Evolutionary conservation across 2,329 filamentous ascomycete genomes (phyloP).

Genomic region (Penicillium occitanis): DNA sequence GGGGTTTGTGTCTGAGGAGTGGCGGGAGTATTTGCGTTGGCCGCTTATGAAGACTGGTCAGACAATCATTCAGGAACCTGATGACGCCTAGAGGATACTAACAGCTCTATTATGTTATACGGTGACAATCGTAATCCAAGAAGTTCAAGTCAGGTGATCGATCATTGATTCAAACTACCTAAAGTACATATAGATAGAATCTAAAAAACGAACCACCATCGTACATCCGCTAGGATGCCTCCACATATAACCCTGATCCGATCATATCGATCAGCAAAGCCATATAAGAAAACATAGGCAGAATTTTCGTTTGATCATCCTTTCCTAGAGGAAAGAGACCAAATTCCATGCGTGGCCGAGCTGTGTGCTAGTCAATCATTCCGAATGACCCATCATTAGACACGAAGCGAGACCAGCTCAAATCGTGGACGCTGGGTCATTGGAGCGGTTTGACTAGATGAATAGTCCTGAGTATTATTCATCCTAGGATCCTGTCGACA

Average conservation of each 20-base stretch:
- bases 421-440: constrained; percentile 14
- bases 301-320: neutral
- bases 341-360: constrained; percentile 6
- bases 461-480: neutral
- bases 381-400: neutral
- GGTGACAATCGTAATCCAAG: neutral
- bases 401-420: constrained; percentile 18
- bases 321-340: neutral
- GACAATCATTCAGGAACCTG: no score
- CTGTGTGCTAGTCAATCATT: constrained; percentile 8
- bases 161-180: constrained; percentile 4
- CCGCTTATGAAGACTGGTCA: neutral
- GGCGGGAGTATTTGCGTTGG: neutral
- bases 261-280: neutral
- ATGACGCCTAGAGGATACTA: neutral
- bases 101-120: neutral
- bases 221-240: constrained; percentile 7
- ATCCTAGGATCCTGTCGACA: constrained; percentile 5
- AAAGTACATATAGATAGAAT: neutral
- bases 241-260: neutral
- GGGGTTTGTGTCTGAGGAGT: neutral
- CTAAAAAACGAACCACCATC: constrained; percentile 1
- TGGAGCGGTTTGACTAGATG: neutral
- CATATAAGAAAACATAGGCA: constrained; percentile 9
- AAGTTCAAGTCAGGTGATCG: neutral